Conservation (phyloP, 108 stramenopile species). For the Nitzschia sp. region DNA sequence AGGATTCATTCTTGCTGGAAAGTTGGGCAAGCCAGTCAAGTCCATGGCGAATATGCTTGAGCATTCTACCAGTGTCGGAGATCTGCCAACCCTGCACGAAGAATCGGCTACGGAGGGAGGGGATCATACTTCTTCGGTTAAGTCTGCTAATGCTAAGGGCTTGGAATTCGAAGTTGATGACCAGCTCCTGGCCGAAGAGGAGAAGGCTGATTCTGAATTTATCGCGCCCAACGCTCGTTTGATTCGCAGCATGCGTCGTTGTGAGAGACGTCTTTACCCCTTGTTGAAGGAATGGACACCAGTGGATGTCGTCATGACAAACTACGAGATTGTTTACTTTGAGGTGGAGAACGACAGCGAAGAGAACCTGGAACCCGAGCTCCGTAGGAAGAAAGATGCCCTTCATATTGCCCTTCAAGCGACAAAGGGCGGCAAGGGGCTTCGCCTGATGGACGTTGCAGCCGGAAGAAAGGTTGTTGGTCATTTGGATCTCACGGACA, state of each 20-base stretch:
- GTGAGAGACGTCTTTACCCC: constrained; percentile 73
- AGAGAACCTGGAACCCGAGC: background rate
- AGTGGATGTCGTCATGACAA: constrained; percentile 84
- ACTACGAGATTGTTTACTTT: constrained; percentile 74
- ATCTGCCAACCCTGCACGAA: constrained; percentile 10
- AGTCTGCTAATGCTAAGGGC: background rate
- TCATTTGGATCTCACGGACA: constrained; percentile 56
- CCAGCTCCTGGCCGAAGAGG: constrained; percentile 1
- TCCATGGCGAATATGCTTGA: constrained; percentile 4
- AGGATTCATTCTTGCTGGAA: constrained; percentile 41
- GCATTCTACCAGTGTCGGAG: background rate
- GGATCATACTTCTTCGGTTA: background rate
- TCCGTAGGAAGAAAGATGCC: constrained; percentile 10
- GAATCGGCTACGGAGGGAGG: background rate
- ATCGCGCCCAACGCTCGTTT: constrained; percentile 65
- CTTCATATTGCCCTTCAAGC: constrained; percentile 24
- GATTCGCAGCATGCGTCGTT: constrained; percentile 82
- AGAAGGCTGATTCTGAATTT: constrained; percentile 32
- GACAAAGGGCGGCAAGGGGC: constrained; percentile 77
- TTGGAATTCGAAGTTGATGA: constrained; percentile 43
- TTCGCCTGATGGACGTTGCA: constrained; percentile 71
- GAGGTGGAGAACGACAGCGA: constrained; percentile 31
- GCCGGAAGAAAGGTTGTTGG: constrained; percentile 69
- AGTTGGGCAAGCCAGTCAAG: constrained; percentile 41
- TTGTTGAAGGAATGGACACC: constrained; percentile 65